Conservation (phyloP, 2,329 filamentous ascomycete genomes). For the Colletotrichum tofieldiae region DNA sequence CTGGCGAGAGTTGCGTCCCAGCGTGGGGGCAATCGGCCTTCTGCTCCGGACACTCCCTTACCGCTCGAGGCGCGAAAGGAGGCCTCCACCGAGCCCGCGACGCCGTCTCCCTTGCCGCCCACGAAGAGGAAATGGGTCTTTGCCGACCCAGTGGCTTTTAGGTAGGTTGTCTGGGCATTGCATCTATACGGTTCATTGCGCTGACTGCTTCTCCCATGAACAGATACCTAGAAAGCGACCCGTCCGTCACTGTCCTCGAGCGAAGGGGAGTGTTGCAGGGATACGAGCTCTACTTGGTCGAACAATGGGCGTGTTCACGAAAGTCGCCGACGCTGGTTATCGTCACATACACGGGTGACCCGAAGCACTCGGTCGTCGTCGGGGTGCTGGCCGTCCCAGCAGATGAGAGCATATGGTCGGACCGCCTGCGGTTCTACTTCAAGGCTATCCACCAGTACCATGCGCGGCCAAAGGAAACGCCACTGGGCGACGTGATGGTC, state of each 20-base stretch:
- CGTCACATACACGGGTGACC: slow-evolving; percentile 92
- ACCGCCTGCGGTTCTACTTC: slow-evolving; percentile 86
- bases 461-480: slow-evolving; percentile 86
- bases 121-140: slow-evolving; percentile 67
- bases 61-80: slow-evolving; percentile 37
- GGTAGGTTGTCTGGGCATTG: slow-evolving; percentile 53
- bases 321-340: slow-evolving; percentile 92
- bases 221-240: slow-evolving; percentile 89
- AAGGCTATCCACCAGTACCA: slow-evolving; percentile 88
- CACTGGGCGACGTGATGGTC: slow-evolving; percentile 89
- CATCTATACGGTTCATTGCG: neutral
- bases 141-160: slow-evolving; percentile 72
- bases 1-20: slow-evolving; percentile 52
- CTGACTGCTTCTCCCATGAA: slow-evolving; percentile 11
- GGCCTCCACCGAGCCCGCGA: slow-evolving; percentile 29
- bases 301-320: slow-evolving; percentile 97
- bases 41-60: slow-evolving; percentile 39
- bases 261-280: slow-evolving; percentile 80
- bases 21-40: slow-evolving; percentile 46
- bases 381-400: slow-evolving; percentile 86
- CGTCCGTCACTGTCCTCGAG: slow-evolving; percentile 81
- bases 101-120: slow-evolving; percentile 46
- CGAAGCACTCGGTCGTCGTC: slow-evolving; percentile 82
- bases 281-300: slow-evolving; percentile 94
- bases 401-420: slow-evolving; percentile 86